Base-by-base conservation (phyloP, 148 eudicot genomes). In the Cornus suecica region DNA sequence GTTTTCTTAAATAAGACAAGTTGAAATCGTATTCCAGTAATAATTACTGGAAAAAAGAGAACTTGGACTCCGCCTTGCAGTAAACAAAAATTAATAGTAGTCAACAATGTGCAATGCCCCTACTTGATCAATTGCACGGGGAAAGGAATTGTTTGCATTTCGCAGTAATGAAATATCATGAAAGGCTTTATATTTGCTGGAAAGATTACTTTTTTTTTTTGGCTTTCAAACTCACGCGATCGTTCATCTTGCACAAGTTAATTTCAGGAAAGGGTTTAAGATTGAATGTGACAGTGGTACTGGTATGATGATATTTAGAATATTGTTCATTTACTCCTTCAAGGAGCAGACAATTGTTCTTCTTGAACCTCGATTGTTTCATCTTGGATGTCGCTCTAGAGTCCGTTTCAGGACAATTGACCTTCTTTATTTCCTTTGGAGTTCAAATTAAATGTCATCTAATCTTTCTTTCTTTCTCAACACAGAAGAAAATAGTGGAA, bases 401-500 rank as follows among this genome's bases (percentile, higher is more conserved):
- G 30, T 78, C 37, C 62, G 5, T n/a, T 0, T 70, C 52, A 65
- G 15, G 37, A 13, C 23, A 30, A 22, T 25, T 51, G 34, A 37
- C 52, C 16, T 37, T 18, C 1, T 48, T 60, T 48, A 70, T 34
- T 32, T 13, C n/a, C 30, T 41, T 31, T 68, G 56, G 42, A 73
- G 66, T 45, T 66, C 37, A 66, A 31, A 11, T 65, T 71, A 24
- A n/a, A 20, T 65, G 23, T 28, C n/a, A 70, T 41, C 26, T 48
- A 68, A 73, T 30, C 31, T 63, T 68, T 31, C 41, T 15, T 58
- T 64, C 7, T 65, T 69, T 77, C 18, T 79, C 22, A 31, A 24
- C 54, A 75, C 87, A 90, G 92, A 81, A 77, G 11, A 82, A 66
- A 67, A 65, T 73, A 73, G 25, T 68, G 13, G 88, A 85, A 76